Evolutionary conservation across 2,329 filamentous ascomycete genomes (phyloP), one percentile per base, ranked within the genome.

Genomic region (Westerdykella ornata): DNA sequence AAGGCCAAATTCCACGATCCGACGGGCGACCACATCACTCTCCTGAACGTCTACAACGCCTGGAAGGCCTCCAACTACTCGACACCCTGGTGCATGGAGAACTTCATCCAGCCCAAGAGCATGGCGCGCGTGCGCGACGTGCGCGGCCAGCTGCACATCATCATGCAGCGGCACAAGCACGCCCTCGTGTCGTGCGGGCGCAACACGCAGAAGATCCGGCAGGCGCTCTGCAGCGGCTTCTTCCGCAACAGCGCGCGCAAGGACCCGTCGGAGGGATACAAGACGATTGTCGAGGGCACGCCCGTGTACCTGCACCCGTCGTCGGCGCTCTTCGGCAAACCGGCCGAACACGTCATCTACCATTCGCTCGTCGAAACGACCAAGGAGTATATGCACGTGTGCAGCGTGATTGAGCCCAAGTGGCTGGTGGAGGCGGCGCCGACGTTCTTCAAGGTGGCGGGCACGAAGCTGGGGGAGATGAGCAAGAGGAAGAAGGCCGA

Each of bases 331-430:
- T 98, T 97, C 58, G 92, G 92, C 39, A 97, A 97, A 68, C 86
- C 90, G 45, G 85, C 89, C 1, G 92, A 98, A 68, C 94, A 94
- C 75, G 92, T 97, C 26, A 86, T 98, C 41, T 98, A 95, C 63
- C 84, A 96, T 60, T 83, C 81, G 39, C 73, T 98, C 15, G 87
- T 97, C 6, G 76, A 97, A 55, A 98, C 92, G 17, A 94, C 85
- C 17, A 90, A 94, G 70, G 92, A 98, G 70, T 98, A 97, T 68
- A 97, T 98, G 92, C 89, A 95, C 59, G 86, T 80, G 62, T 92
- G 88, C 12, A 95, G 88, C 3, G 78, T 79, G 3, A 97, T 98
- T 57, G 92, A 98, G 68, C 90, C 92, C 7, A 95, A 94, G 65
- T 83, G 80, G 80, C 77, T 98, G 16, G 88, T 97, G 1, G 89